A percentile compares a stretch with the other conserved stretches of the same genome.
Conservation (phyloP, 139 green algal species). For the Auxenochlorella protothecoides region DNA sequence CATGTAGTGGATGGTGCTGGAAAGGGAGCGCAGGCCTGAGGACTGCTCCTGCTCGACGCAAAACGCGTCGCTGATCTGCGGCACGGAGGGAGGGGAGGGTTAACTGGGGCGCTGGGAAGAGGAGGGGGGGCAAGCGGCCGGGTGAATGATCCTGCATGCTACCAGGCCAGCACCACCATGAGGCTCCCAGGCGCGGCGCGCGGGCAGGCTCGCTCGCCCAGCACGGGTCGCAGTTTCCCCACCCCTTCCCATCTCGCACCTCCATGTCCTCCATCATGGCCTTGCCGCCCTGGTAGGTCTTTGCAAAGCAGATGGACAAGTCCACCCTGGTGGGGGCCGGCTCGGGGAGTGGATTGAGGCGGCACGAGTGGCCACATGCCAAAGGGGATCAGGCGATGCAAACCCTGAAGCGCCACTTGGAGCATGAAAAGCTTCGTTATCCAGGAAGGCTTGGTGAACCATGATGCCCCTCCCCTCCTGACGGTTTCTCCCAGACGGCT, state of each 20-base stretch:
- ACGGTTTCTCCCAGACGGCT: too few relatives aligned
- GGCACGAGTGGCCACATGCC: too few relatives aligned
- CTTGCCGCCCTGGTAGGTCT: too few relatives aligned
- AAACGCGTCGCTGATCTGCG: constrained; percentile 8
- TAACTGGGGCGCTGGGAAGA: background rate
- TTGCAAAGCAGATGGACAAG: too few relatives aligned
- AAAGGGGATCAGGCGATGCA: too few relatives aligned
- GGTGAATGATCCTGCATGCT: background rate
- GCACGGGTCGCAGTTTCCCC: background rate
- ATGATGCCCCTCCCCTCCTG: too few relatives aligned
- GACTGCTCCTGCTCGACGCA: constrained; percentile 1
- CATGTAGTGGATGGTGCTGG: background rate
- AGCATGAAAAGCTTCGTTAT: too few relatives aligned
- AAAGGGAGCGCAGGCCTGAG: background rate
- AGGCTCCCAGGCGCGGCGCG: background rate
- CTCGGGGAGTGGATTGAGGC: too few relatives aligned
- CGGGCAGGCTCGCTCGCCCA: background rate
- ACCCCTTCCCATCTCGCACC: background rate
- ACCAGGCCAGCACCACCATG: background rate
- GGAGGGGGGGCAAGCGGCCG: background rate
- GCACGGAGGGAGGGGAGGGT: background rate
- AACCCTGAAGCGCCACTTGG: too few relatives aligned
- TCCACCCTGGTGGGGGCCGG: too few relatives aligned
- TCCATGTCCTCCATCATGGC: background rate
- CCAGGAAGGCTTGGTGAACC: too few relatives aligned